Evolutionary conservation across 495 filamentous ascomycete genomes (phyloP), one percentile per base, ranked within the genome.

Genomic region (Xanthoparmelia taractica): DNA sequence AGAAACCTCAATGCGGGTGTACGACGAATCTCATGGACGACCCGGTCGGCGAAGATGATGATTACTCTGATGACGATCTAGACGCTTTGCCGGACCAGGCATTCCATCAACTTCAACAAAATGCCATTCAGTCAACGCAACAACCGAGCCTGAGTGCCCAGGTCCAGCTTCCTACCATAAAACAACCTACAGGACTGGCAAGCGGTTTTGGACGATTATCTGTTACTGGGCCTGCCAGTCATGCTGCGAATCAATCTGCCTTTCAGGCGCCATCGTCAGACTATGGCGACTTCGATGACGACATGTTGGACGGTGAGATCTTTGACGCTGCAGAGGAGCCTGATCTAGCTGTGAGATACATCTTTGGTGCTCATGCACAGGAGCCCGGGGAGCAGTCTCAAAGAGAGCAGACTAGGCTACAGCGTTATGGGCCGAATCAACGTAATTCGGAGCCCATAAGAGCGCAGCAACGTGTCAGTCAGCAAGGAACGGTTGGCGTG

Each of bases 61-160:
- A 78, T 70, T 87, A 86, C 74, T 84, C 79, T 65, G 87, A 87
- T 71, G 82, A 87, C 69, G 81, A 79, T 67, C 76, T 85, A 65
- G 84, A 85, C 67, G 77, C 75, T 60, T 72, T 87, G 55, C 80
- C 83, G 50, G 67, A 76, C 31, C 73, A 80, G 65, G 76, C 80
- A 18, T 73, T 84, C 57, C 71, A 75, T 48, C 74, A 82, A 66
- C 70, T 87, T 33, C 82, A 86, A 69, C 75, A 84, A 63, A 75
- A 77, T 72, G 82, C 83, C 20, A 76, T 78, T 45, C 75, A 73
- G 63, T 77, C 78, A 37, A 85, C 79, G 6, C 83, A 83, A 66
- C 74, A 65, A 63, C 61, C 65, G 27, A 60, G 50, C 8, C 17
- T 54, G 27, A 33, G 60, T 59, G n/a, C 40, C 6, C 41, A 34